Conservation (phyloP, 2,329 filamentous ascomycete genomes). For the Hypoxylon sp. region DNA sequence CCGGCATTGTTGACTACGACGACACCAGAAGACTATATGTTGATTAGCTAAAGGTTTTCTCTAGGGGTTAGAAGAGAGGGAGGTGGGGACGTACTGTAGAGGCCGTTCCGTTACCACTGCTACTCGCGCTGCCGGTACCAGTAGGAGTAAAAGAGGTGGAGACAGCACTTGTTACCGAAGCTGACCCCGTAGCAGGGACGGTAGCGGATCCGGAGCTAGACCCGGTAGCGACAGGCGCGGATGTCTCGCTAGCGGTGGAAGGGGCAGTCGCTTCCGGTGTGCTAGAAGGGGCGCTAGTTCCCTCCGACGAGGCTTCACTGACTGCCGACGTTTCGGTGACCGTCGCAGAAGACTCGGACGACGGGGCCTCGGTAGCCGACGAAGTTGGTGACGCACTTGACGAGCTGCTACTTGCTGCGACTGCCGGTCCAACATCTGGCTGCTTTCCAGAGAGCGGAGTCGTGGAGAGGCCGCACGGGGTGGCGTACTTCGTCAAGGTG, state of each 20-base stretch:
- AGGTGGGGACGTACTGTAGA: constrained; percentile 33
- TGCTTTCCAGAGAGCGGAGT: constrained; percentile 42
- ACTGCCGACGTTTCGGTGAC: constrained; percentile 20
- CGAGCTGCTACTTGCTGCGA: constrained; percentile 28
- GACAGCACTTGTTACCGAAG: background rate
- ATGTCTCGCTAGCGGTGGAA: constrained; percentile 4
- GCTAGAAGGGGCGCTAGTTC: constrained; percentile 1
- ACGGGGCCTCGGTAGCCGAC: constrained; percentile 15
- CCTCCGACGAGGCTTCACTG: constrained; percentile 12
- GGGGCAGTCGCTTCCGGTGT: background rate
- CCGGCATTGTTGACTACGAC: constrained; percentile 28
- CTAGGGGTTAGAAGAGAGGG: background rate
- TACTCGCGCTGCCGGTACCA: constrained; percentile 22
- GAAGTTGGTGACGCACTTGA: constrained; percentile 16
- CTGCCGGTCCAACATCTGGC: constrained; percentile 41
- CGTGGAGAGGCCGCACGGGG: constrained; percentile 51
- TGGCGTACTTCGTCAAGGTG: constrained; percentile 55
- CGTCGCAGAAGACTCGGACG: constrained; percentile 3
- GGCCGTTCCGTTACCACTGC: constrained; percentile 29
- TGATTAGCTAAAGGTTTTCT: constrained; percentile 16
- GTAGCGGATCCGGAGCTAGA: constrained; percentile 21
- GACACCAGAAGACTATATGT: constrained; percentile 32
- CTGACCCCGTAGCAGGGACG: constrained; percentile 8
- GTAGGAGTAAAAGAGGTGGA: constrained; percentile 15
- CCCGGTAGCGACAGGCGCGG: constrained; percentile 8